Evolutionary conservation across 768 basidiomycete genomes (phyloP).

Genomic region (Boletus subparvulus): DNA sequence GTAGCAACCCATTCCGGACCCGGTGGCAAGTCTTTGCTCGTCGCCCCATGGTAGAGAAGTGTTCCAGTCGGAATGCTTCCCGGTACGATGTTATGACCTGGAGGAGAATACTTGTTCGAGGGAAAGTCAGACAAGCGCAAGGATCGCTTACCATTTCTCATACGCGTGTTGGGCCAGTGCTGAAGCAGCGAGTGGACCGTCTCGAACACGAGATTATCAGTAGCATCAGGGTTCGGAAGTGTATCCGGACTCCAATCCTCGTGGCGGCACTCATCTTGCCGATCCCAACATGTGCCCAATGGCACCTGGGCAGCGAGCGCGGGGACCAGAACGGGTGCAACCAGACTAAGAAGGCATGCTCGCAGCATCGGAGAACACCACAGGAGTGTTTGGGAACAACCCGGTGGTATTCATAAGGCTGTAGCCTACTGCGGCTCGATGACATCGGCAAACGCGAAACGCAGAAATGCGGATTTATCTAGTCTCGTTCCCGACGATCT

Average conservation of each 20-base stretch:
- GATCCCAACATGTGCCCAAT: neutral
- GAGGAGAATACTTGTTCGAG: conserved; percentile 6
- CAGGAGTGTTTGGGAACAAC: neutral
- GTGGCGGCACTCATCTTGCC: neutral
- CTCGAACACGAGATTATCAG: conserved; percentile 27
- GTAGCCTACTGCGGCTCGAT: no score
- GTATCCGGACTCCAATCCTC: conserved; percentile 25
- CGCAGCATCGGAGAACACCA: neutral
- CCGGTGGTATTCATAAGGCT: no score
- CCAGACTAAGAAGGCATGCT: neutral
- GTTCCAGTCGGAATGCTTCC: conserved; percentile 37
- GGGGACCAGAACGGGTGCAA: neutral
- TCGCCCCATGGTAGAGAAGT: conserved; percentile 35
- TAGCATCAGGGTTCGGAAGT: conserved; percentile 26
- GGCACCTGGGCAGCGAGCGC: conserved; percentile 8
- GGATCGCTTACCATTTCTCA: conserved; percentile 39
- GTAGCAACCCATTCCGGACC: conserved; percentile 35
- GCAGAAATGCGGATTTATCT: no score
- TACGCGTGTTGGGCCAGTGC: conserved; percentile 47
- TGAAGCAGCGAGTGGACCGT: conserved; percentile 34
- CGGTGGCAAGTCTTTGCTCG: conserved; percentile 21
- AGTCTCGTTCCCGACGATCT: no score
- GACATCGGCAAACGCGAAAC: neutral
- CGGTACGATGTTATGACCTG: conserved; percentile 29
- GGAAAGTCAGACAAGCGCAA: conserved; percentile 11